These are phyloP conservation scores for Agastache rugosa DNA, from an alignment of 257 asterid species.

Conservation along the genomic window DNA sequence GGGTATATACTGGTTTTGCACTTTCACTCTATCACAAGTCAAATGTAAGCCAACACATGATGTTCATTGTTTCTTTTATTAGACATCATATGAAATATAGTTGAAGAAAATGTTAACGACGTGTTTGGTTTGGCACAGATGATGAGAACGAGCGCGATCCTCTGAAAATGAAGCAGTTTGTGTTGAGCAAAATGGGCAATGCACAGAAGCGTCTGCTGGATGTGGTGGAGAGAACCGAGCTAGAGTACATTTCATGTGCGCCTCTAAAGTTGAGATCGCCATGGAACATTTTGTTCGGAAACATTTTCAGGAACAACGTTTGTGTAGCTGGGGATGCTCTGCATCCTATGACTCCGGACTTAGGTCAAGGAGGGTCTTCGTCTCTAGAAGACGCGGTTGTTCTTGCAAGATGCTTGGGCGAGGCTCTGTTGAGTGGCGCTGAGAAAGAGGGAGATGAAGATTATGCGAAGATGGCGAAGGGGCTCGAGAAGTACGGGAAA, in stretches of 20 bases:
- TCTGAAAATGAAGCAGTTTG: conserved; percentile 66
- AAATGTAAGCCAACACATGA: conserved; percentile 47
- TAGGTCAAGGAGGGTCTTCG: conserved; percentile 86
- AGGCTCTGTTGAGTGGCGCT: conserved; percentile 27
- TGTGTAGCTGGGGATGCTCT: conserved; percentile 78
- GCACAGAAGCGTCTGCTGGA: conserved; percentile 43
- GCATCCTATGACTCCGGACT: conserved; percentile 88
- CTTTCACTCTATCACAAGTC: conserved; percentile 49
- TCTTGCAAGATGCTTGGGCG: conserved; percentile 66
- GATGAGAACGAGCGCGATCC: conserved; percentile 56
- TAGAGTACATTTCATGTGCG: conserved; percentile 54
- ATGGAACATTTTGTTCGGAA: conserved; percentile 57
- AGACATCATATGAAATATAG: no score
- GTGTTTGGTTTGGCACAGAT: conserved; percentile 41
- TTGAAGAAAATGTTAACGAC: not conserved
- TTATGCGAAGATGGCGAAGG: conserved; percentile 36
- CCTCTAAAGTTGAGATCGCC: conserved; percentile 62
- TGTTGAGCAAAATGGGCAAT: conserved; percentile 43
- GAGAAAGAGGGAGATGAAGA: conserved; percentile 33
- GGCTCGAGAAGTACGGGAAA: conserved; percentile 53
- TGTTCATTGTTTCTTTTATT: not conserved
- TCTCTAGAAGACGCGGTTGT: conserved; percentile 70
- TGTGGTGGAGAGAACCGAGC: conserved; percentile 55
- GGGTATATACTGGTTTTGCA: conserved; percentile 79
- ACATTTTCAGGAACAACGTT: conserved; percentile 52